These are phyloP conservation scores for Westerdykella sp. DNA, from an alignment of 2,329 filamentous ascomycete species.

Conservation along the genomic window DNA sequence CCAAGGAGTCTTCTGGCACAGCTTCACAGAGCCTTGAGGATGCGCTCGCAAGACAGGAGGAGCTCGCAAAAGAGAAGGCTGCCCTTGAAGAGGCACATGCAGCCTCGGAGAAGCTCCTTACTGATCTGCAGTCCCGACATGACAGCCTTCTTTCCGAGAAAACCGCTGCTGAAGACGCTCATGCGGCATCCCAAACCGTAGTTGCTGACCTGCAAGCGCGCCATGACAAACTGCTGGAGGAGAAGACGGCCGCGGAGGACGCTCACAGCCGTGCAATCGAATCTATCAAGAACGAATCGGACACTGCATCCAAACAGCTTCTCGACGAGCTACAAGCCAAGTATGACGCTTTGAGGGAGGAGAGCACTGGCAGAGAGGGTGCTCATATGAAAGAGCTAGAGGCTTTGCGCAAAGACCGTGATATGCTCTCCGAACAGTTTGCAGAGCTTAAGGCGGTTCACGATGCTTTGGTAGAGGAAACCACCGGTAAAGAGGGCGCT, in stretches of 20 bases:
- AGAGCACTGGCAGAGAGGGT: neutral
- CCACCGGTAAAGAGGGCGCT: conserved; percentile 8
- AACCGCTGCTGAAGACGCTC: conserved; percentile 13
- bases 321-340: conserved; percentile 24
- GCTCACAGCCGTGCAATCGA: conserved; percentile 25
- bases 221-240: conserved; percentile 23
- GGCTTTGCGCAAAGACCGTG: neutral
- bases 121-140: conserved; percentile 18
- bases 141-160: conserved; percentile 16
- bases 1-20: conserved; percentile 14
- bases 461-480: conserved; percentile 15
- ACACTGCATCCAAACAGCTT: conserved; percentile 20
- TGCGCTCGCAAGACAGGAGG: conserved; percentile 18
- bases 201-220: conserved; percentile 27
- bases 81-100: conserved; percentile 11
- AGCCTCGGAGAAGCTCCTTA: conserved; percentile 11
- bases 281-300: conserved; percentile 26
- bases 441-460: conserved; percentile 10
- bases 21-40: conserved; percentile 20
- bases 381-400: neutral
- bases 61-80: conserved; percentile 15
- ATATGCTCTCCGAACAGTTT: neutral
- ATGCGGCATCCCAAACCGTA: conserved; percentile 16
- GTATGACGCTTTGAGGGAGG: conserved; percentile 13
- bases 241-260: conserved; percentile 27